Evolutionary conservation across 2,329 filamentous ascomycete genomes (phyloP), one percentile per base, ranked within the genome.

Genomic region (Aspergillus ochraceoroseus): DNA sequence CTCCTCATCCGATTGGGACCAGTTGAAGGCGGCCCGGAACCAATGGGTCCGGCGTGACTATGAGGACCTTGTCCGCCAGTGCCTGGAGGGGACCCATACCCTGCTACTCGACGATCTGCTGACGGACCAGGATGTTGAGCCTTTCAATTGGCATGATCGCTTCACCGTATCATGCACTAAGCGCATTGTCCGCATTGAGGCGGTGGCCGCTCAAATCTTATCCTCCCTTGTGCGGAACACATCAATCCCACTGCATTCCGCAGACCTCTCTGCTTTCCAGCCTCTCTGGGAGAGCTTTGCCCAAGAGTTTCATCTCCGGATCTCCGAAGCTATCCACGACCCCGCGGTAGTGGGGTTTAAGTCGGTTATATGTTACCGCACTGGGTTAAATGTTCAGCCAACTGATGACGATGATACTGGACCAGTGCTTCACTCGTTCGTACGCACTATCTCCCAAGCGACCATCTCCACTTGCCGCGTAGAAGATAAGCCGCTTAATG

Each of bases 71-170:
- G 70, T 77, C 7, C 70, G 67, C 30, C 72, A 70, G 47, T 92
- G 85, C 52, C 72, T 94, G 3, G 64, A 76, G 8, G 85, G 85
- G 1, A 84, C 86, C 18, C 80, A 89, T 58, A 78, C 76, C 1
- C 70, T 90, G 7, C 70, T 94, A 1, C 74, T 94, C n/a, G 87
- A 92, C 51, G 86, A 92, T 62, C 82, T 85, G 0, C 65, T 90
- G 5, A 73, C 76, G 37, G 66, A 70, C 9, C 66, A 68, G 2
- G 71, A 75, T 5, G 74, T 78, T 1, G 74, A 84, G 50, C 59
- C 70, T 0, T 85, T 79, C 51, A 56, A 66, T 4, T 84, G 79
- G 75, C 82, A 87, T 57, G 74, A 83, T 57, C 66, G 71, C 14
- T 84, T 84, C 49, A 82, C 81, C 0, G 67, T 71, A 13, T 77